Base-by-base conservation (phyloP, 495 filamentous ascomycete genomes). In the Thermothielavioides terrestris region DNA sequence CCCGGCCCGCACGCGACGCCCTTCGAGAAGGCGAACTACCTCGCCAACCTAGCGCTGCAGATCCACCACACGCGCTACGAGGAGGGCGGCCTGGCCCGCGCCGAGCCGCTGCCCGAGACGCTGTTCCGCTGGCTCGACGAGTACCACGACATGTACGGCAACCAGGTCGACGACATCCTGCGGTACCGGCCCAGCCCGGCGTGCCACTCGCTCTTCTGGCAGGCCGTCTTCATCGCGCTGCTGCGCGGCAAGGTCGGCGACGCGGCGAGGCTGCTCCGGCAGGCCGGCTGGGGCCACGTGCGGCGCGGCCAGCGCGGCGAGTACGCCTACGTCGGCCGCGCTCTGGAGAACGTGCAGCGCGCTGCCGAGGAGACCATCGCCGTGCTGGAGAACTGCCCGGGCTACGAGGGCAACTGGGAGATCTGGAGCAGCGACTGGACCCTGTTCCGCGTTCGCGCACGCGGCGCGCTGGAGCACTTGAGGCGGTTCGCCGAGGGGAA, bases 111-210 rank as follows among this genome's bases (percentile, higher is more conserved):
- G 6, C 86, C 89, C 12, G 80, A 81, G 54, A 72, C 88, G 25
- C 69, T 96, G 14, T 73, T 94, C 20, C 76, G 84, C 50, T 96
- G 89, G 89, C 70, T 94, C 31, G 73, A 86, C 43, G 71, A 72
- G 3, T 75, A 84, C 55, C 82, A 91, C 59, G 74, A 80, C 39
- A 68, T 82, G 22, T 81, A 80, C 52, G 65, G 65, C 18, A 68
- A 73, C 38, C 82, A 85, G 50, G 57, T 85, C 3, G 69, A 78
- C 32, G 67, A 80, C 11, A 68, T 94, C 31, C 68, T 76, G 50
- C 71, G 72, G 21, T 64, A 81, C 47, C 70, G 77, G 38, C 86
- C 85, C 2, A 85, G 83, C 50, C 84, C 86, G 30, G 81, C 87
- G 2, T 78, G 79, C 38, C 84, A 89, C 55, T 66, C 68, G 6